A percentile compares a stretch with the other conserved stretches of the same genome.
Evolutionary conservation across 2,329 filamentous ascomycete genomes (phyloP).

Genomic region (Bipolaris sorokiniana): DNA sequence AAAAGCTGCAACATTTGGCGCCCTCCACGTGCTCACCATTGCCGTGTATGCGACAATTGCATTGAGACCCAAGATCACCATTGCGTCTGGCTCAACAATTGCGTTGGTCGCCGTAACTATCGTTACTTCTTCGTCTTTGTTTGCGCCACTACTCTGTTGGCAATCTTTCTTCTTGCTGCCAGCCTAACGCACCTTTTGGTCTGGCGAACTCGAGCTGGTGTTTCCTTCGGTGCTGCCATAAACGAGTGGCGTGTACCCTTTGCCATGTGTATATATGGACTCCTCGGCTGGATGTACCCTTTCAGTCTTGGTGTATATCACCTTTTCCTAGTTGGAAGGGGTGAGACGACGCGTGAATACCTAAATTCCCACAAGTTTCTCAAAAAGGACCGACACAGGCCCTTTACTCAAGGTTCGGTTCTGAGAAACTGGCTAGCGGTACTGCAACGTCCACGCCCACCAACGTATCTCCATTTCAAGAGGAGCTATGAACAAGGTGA

Average conservation of each 20-base stretch:
- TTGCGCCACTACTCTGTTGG: conserved; percentile 75
- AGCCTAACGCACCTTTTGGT: conserved; percentile 81
- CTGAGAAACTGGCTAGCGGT: conserved; percentile 82
- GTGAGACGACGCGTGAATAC: conserved; percentile 95
- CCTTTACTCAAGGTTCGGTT: conserved; percentile 80
- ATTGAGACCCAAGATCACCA: conserved; percentile 97
- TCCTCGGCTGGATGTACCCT: conserved; percentile 79
- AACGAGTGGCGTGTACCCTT: conserved; percentile 78
- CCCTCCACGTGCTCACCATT: conserved; percentile 93
- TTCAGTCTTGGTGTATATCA: conserved; percentile 86
- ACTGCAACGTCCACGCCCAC: conserved; percentile 80
- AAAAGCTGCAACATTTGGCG: conserved; percentile 98
- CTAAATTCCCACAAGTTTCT: conserved; percentile 95
- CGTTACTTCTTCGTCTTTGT: conserved; percentile 97
- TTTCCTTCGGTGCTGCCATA: conserved; percentile 73
- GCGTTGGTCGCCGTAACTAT: conserved; percentile 94
- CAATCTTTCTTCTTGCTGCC: conserved; percentile 75
- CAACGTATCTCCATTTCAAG: conserved; percentile 91
- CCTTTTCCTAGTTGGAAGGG: conserved; percentile 85
- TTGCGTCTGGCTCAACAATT: conserved; percentile 99
- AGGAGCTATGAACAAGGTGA: conserved; percentile 76
- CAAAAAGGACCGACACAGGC: conserved; percentile 87
- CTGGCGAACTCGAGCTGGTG: conserved; percentile 67
- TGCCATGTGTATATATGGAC: conserved; percentile 83
- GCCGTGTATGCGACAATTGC: conserved; percentile 95